phyloP scores from a whole-genome alignment of 129 eudicot genomes.

The Dittrichia graveolens region DNA sequence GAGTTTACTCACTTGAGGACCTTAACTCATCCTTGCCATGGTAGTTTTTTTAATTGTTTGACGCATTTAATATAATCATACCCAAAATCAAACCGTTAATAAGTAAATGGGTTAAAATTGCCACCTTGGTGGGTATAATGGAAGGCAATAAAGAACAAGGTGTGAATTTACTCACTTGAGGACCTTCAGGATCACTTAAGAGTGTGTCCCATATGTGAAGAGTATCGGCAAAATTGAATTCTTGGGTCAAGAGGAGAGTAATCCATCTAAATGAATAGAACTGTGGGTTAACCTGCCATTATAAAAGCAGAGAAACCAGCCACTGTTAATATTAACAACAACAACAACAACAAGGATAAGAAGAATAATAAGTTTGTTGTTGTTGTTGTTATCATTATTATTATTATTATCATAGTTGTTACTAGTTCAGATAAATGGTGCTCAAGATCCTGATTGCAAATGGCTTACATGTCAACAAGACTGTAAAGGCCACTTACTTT shows the following conservation, averaged over 20 bases:
- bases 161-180: slow-evolving; percentile 32
- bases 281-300: slow-evolving; percentile 73
- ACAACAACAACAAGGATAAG: not conserved
- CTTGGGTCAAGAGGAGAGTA: slow-evolving; percentile 80
- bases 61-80: too few species aligned
- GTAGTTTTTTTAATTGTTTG: too few species aligned
- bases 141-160: too few species aligned
- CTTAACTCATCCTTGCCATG: too few species aligned
- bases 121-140: too few species aligned
- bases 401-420: not conserved
- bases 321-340: not conserved
- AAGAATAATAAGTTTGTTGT: too few species aligned
- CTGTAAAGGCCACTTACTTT: not conserved
- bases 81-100: too few species aligned
- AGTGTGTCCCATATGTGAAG: slow-evolving; percentile 77
- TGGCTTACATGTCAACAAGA: not conserved
- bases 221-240: slow-evolving; percentile 65
- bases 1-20: slow-evolving; percentile 33
- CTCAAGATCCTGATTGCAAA: not conserved
- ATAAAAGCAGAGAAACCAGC: not conserved
- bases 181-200: slow-evolving; percentile 52
- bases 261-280: slow-evolving; percentile 93
- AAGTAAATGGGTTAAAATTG: too few species aligned
- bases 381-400: too few species aligned
- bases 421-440: not conserved